Base-by-base conservation (phyloP, 306 rosid genomes). In the Chamaecrista fasciculata region DNA sequence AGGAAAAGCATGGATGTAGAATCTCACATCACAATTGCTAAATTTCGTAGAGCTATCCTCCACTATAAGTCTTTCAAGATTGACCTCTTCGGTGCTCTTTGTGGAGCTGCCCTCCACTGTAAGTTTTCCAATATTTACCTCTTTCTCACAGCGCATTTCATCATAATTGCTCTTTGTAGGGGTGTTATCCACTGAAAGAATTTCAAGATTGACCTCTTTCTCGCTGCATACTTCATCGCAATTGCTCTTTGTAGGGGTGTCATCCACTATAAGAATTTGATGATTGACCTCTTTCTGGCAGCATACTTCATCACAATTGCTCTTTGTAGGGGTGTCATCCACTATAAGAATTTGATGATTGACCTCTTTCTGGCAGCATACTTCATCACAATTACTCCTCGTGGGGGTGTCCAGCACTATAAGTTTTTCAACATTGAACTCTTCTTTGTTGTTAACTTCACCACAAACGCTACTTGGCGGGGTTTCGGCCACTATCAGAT, bases 21-120 rank as follows among this genome's bases (percentile, higher is more conserved):
- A 48, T 59, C 86, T 81, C 80, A 81, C 86, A 65, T 70, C 59
- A 69, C 62, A 42, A 78, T 11, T 70, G 65, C 61, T 67, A 64
- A 10, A 52, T 47, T 26, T 49, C 9, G 78, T 60, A 33, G 57
- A 71, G 51, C 67, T 57, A 23, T 18, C 71, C 3, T 65, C 71
- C 73, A 69, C 65, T 48, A n/a, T 4, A 33, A 73, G 69, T 4
- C 24, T 55, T 62, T 74, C 63, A 39, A 62, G 34, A 28, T 26
- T 48, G 62, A 34, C 20, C 63, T 61, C 75, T 25, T 62, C 40
- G 24, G 5, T 29, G 34, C 34, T 29, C 34, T 5, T 29, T 29
- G 34, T 29, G 34, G 5, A 5, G 34, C 2, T 57, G 29, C 14
- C 71, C 6, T 65, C 71, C 73, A 63, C 69, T 56, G 11, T 6